Conservation (phyloP, 2,329 filamentous ascomycete genomes). For the Diplodia sapinea region DNA sequence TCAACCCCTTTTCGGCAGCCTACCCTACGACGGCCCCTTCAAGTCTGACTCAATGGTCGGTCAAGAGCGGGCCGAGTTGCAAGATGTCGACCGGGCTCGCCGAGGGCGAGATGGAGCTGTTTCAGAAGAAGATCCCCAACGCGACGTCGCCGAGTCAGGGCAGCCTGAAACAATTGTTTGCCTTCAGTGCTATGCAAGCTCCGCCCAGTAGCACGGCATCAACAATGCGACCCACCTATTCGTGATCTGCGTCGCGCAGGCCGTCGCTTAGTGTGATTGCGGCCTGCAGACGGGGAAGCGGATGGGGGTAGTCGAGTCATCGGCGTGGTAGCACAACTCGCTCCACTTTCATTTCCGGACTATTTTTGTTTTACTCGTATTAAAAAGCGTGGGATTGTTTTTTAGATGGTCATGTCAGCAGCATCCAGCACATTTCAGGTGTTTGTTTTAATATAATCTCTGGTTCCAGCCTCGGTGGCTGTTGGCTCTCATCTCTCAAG, state of each 20-base stretch:
- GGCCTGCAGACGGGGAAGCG: slow-evolving; percentile 23
- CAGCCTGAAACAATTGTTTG: slow-evolving; percentile 46
- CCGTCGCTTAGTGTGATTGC: slow-evolving; percentile 13
- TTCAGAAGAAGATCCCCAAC: slow-evolving; percentile 44
- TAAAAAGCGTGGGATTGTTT: slow-evolving; percentile 20
- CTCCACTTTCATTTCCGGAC: slow-evolving; percentile 24
- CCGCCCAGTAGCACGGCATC: slow-evolving; percentile 30
- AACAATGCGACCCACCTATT: slow-evolving; percentile 26
- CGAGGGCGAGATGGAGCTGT: slow-evolving; percentile 46
- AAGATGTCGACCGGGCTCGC: slow-evolving; percentile 43
- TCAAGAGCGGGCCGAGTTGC: slow-evolving; percentile 44
- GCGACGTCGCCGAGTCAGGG: slow-evolving; percentile 45
- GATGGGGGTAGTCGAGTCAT: not conserved
- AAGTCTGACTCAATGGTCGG: slow-evolving; percentile 43
- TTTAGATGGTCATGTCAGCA: slow-evolving; percentile 2
- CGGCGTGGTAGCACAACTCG: slow-evolving; percentile 19
- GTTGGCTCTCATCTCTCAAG: slow-evolving; percentile 10
- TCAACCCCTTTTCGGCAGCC: slow-evolving; percentile 46
- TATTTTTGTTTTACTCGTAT: not conserved
- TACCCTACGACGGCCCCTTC: slow-evolving; percentile 40
- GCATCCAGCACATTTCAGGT: not conserved
- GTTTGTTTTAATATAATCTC: slow-evolving; percentile 17
- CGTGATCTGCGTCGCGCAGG: slow-evolving; percentile 15
- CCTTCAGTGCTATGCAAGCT: slow-evolving; percentile 34
- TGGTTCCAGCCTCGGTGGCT: slow-evolving; percentile 8